Base-by-base conservation (phyloP, 2,329 filamentous ascomycete species). In the Exutisphaerella laricina region DNA sequence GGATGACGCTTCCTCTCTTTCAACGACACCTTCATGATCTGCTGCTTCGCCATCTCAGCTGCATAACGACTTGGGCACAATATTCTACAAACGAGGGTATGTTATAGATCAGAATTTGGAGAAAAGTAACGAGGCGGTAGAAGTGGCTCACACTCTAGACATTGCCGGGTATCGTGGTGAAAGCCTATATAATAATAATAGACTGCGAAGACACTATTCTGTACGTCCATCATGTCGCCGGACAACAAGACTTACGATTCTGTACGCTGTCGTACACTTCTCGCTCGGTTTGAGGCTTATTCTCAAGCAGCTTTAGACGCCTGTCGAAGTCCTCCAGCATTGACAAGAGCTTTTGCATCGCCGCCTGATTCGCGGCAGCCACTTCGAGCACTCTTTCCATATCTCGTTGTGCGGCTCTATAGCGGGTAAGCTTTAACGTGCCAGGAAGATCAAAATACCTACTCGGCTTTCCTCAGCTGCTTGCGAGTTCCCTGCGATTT, bases 261-360 rank as follows among this genome's bases (percentile, higher is more conserved):
- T 25, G 16, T 2, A 39, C 30, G 17, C 12, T 30, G 12, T 39
- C 36, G n/a, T 39, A 39, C 22, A 30, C 36, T 12, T 29, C 10
- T 8, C 25, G n/a, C 17, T 39, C 36, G n/a, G 20, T 23, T 13
- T 20, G 20, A 13, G 14, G 31, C 7, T 7, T 22, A 8, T 22
- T 7, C 18, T 43, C 41, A 3, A 43, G 33, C 18, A 38, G 10
- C 7, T 17, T 16, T n/a, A 43, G 20, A 16, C 41, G 18, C 13
- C 20, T 12, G 34, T 43, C 41, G 20, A 43, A 43, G 26, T 39
- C 26, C 18, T 43, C 33, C 6, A 43, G 16, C 41, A 33, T 43
- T 5, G 6, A 7, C 18, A 31, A 13, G 8, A 43, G 33, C 21
- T 25, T 21, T 18, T 30, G 8, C 8, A 43, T n/a, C 4, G 41